Percentiles rank a stretch among this genome's conserved stretches.
Conservation (phyloP, 352 stramenopile species). For the Globisporangium uncinulatum region DNA sequence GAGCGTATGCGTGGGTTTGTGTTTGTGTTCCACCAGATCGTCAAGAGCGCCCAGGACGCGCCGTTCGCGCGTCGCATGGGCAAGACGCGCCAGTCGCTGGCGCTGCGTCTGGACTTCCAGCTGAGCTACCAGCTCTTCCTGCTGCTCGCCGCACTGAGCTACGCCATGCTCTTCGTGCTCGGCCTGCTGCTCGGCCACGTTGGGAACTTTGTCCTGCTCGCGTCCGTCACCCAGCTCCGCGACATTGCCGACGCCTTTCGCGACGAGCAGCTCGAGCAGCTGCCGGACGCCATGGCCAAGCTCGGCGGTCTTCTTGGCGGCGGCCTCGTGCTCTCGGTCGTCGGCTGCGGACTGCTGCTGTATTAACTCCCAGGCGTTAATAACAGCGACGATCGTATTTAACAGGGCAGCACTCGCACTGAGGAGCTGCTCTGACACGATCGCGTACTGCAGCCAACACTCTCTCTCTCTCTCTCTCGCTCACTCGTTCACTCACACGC, state of each 20-base stretch:
- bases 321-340: slow-evolving; percentile 54
- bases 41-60: slow-evolving; percentile 67
- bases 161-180: slow-evolving; percentile 44
- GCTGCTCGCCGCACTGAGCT: slow-evolving; percentile 49
- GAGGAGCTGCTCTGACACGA: not conserved
- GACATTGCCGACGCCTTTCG: slow-evolving; percentile 68
- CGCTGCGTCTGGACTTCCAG: slow-evolving; percentile 50
- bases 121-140: slow-evolving; percentile 59
- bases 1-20: not conserved
- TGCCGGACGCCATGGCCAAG: slow-evolving; percentile 47
- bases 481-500: not conserved
- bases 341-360: slow-evolving; percentile 28
- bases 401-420: too few relatives aligned
- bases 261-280: slow-evolving; percentile 49
- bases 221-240: slow-evolving; percentile 51
- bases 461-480: not conserved
- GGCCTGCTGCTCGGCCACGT: slow-evolving; percentile 51
- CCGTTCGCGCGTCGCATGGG: slow-evolving; percentile 63
- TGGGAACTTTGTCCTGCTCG: slow-evolving; percentile 58
- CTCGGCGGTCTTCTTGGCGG: slow-evolving; percentile 36
- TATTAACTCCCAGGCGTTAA: slow-evolving; percentile 6
- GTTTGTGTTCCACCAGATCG: slow-evolving; percentile 23
- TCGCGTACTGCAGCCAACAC: not conserved
- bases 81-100: slow-evolving; percentile 37
- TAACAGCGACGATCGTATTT: not conserved